Evolutionary conservation across 768 basidiomycete species (phyloP), one percentile per base, ranked within the genome.

Genomic region (Suillus weaverae): DNA sequence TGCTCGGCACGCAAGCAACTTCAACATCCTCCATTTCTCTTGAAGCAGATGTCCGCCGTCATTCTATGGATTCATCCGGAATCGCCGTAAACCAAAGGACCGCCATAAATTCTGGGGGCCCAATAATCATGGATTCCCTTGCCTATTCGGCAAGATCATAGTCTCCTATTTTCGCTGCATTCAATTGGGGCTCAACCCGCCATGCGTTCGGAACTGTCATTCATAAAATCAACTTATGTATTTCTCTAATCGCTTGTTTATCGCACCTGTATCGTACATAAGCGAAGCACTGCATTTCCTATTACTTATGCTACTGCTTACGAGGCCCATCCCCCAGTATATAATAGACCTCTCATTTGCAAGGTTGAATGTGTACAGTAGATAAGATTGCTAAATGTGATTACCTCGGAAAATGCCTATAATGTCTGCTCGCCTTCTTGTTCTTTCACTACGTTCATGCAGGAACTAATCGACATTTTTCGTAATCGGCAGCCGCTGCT

Each of bases 11-110:
- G 0, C 69, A 72, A 39, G 65, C 72, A 0, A 70, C 60, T 13
- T 46, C 68, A 1, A 62, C 69, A 0, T 74, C 76, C 11, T 64
- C 74, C 10, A 67, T 75, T 64, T 63, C 67, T 0, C 74, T 77
- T 60, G 74, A 76, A 61, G 74, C 74, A 22, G 74, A 76, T 41
- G 76, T 76, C 5, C 74, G 74, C 8, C 77, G 74, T 53, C 74
- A 76, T 57, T 77, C 74, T 2, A 70, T 77, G 50, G 74, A 76
- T 39, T 65, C 70, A 30, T 75, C 74, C 22, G 74, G 73, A 7
- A 74, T 75, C 56, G 75, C 14, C 44, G 70, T 75, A 72, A 69
- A 68, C n/a, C 39, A 75, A 32, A 72, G 57, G 26, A 41, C 10
- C 16, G 26, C 38, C 22, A 39, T 57, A 16, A 30, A 57, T 57